Evolutionary conservation across 441 rosid species (phyloP), one percentile per base, ranked within the genome.

Genomic region (California macrophylla): DNA sequence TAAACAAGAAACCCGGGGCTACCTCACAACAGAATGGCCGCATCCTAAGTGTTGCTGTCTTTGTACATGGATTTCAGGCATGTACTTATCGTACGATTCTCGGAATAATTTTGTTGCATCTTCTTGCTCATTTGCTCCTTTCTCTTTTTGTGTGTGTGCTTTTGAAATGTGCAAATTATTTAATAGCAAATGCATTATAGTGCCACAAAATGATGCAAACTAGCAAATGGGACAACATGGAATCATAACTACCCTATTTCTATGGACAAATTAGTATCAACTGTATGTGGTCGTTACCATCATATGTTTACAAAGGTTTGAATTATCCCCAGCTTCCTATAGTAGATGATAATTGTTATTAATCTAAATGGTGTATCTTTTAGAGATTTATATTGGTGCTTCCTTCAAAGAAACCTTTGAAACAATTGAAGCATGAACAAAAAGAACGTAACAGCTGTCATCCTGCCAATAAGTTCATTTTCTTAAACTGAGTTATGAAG

Each of bases 31-130:
- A 82, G 67, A 84, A 56, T 69, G 82, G 80, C 20, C 87, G 85
- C 47, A 82, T 84, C 34, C 75, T 94, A 73, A 94, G 86, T 80
- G 76, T 85, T 18, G 97, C 85, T 30, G 81, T 94, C 58, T 94
- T 94, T 75, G 97, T 94, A 72, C 99, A 92, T 79, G 99, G 98
- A 56, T 94, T 94, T 82, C 97, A 94, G 97, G 99, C 77, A 86
- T 72, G 85, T 74, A 60, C 36, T 42, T 10, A 30, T 64, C 30
- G 62, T 60, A 58, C 40, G 23, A 52, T 8, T 23, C 52, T 75
- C 13, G 29, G 25, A 3, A 13, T 21, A 18, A 45, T 21, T 50
- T 64, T 29, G 20, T 50, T 50, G 23, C 61, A 20, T 54, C 26
- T 54, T 54, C 20, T 54, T 54, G 26, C 61, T 54, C 61, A 4